Evolutionary conservation across 345 rosid genomes (phyloP).

Genomic region (Leavenworthia alabamica): DNA sequence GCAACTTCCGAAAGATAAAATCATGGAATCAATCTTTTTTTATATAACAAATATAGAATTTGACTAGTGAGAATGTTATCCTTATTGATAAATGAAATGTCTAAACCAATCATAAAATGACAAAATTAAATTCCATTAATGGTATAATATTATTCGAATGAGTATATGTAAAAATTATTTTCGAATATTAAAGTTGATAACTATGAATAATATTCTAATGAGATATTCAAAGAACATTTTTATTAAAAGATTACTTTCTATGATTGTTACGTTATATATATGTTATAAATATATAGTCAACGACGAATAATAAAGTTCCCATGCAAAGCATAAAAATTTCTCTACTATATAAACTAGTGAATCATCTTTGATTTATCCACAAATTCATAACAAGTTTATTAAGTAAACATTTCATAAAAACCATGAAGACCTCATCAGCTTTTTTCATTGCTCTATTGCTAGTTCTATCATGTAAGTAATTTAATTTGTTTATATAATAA

Average conservation of each 20-base stretch:
- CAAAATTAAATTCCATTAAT: neutral
- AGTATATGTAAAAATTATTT: too few relatives aligned
- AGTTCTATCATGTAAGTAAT: conserved; percentile 19
- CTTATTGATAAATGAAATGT: neutral
- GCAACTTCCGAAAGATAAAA: neutral
- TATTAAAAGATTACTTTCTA: neutral
- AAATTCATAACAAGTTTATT: neutral
- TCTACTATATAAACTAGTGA: conserved; percentile 5
- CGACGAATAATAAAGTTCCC: neutral
- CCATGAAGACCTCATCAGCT: conserved; percentile 18
- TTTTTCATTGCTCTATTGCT: conserved; percentile 15
- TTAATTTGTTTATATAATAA: too few relatives aligned
- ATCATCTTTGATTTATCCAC: neutral
- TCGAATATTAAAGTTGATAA: neutral
- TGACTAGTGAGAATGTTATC: neutral
- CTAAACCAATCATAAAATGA: neutral
- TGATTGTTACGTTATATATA: neutral
- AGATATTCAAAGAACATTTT: neutral
- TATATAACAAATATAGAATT: neutral
- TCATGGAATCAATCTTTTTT: neutral
- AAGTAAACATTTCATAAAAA: neutral
- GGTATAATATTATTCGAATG: neutral
- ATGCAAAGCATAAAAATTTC: neutral
- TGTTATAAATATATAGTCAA: neutral
- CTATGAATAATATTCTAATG: neutral